These are phyloP conservation scores for Phytophthora quininea DNA, from an alignment of 352 stramenopile species.

Conservation along the genomic window DNA sequence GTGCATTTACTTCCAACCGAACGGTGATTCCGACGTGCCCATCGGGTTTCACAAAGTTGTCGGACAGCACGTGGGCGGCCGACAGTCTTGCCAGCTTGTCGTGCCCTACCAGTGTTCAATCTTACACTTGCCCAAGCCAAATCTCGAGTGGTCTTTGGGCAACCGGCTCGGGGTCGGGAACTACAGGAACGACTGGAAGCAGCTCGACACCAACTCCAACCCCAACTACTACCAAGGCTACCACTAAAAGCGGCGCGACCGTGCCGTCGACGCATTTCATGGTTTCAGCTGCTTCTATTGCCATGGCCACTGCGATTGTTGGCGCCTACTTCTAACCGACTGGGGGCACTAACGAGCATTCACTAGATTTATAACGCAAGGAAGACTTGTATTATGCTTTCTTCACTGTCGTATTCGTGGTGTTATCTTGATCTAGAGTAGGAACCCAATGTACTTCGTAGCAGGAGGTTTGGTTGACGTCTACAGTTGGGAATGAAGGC, in stretches of 20 bases:
- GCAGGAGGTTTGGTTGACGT: too few relatives aligned
- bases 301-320: slow-evolving; percentile 17
- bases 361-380: not conserved
- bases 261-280: not conserved
- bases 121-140: slow-evolving; percentile 47
- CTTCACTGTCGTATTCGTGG: too few relatives aligned
- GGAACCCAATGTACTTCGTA: too few relatives aligned
- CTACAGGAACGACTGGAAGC: slow-evolving; percentile 6
- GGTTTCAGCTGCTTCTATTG: slow-evolving; percentile 9
- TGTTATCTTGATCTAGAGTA: too few relatives aligned
- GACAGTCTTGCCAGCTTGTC: slow-evolving; percentile 24
- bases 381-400: too few relatives aligned
- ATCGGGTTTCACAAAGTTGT: slow-evolving; percentile 28
- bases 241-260: slow-evolving; percentile 11
- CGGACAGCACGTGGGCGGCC: slow-evolving; percentile 33
- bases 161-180: slow-evolving; percentile 19
- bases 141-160: slow-evolving; percentile 52
- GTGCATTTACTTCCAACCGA: slow-evolving; percentile 38
- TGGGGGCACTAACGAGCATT: not conserved
- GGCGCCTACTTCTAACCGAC: slow-evolving; percentile 9
- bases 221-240: not conserved
- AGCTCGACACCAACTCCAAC: slow-evolving; percentile 4
- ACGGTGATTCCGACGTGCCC: slow-evolving; percentile 37
- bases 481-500: too few relatives aligned
- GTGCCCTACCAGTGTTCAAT: slow-evolving; percentile 28